These are phyloP conservation scores for Ustilago bromivora DNA, from an alignment of 1,284 basidiomycete genomes.

Conservation along the genomic window DNA sequence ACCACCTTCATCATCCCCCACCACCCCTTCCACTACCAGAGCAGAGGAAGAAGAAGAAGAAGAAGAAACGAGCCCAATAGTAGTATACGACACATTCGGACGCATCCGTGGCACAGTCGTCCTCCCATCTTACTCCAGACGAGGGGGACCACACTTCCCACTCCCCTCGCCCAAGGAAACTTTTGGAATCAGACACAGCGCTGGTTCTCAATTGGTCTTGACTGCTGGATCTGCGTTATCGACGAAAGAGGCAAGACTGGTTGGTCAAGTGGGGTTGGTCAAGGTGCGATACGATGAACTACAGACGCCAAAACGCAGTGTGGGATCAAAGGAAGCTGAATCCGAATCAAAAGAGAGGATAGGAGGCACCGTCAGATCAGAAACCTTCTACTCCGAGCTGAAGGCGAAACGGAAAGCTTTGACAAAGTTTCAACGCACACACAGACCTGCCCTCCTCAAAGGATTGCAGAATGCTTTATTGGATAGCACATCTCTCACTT, in stretches of 20 bases:
- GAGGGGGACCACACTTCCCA: conserved; percentile 24
- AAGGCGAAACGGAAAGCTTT: neutral
- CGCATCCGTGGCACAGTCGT: conserved; percentile 17
- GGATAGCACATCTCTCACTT: conserved; percentile 2
- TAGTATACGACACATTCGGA: conserved; percentile 41
- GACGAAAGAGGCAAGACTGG: conserved; percentile 4
- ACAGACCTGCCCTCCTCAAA: neutral
- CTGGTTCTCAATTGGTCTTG: neutral
- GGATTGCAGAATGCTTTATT: conserved; percentile 25
- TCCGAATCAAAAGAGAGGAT: too few species aligned
- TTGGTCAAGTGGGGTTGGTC: neutral
- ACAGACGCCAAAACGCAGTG: too few species aligned
- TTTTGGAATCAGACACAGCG: conserved; percentile 5
- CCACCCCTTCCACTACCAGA: neutral
- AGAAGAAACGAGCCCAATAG: conserved; percentile 9
- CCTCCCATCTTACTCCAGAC: conserved; percentile 9
- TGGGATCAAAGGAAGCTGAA: too few species aligned
- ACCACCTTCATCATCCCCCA: conserved; percentile 4
- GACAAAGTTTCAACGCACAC: neutral
- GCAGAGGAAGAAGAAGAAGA: neutral
- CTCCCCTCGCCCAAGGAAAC: conserved; percentile 26
- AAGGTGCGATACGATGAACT: conserved; percentile 2
- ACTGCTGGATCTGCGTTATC: neutral
- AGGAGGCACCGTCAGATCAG: neutral
- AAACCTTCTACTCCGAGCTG: conserved; percentile 4